Evolutionary conservation across 305 asterid species (phyloP).

Genomic region (Salvia sclarea): DNA sequence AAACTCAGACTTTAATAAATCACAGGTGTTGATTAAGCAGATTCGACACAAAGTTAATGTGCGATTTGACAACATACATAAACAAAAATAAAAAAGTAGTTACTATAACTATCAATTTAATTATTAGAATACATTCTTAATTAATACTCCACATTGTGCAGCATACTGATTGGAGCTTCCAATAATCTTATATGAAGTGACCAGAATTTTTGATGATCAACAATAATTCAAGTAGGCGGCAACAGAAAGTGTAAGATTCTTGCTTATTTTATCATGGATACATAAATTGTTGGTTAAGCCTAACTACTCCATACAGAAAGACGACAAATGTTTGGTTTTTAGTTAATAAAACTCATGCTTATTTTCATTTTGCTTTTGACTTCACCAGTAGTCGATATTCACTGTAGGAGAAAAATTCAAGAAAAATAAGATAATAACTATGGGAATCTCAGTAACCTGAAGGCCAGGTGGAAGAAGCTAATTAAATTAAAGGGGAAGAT

Average conservation of each 20-base stretch:
- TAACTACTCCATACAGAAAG: constrained; percentile 30
- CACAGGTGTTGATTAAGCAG: too few relatives aligned
- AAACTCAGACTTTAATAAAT: too few relatives aligned
- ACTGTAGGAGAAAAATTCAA: neutral
- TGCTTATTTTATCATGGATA: constrained; percentile 9
- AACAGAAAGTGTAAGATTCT: constrained; percentile 9
- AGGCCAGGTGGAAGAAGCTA: constrained; percentile 33
- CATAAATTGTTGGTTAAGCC: constrained; percentile 25
- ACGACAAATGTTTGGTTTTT: constrained; percentile 23
- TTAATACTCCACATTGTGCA: neutral
- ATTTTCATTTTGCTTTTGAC: constrained; percentile 24
- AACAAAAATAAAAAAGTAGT: neutral
- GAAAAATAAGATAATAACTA: constrained; percentile 5
- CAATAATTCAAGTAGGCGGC: constrained; percentile 13
- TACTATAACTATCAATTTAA: neutral
- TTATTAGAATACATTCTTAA: neutral
- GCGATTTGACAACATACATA: neutral
- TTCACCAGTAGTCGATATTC: constrained; percentile 20
- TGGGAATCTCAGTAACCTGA: constrained; percentile 27
- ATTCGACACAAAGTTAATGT: too few relatives aligned
- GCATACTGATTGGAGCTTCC: neutral
- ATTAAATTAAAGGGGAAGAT: too few relatives aligned
- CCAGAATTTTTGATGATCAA: neutral
- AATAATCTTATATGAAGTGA: neutral
- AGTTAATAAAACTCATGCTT: neutral